Evolutionary conservation across 2,329 filamentous ascomycete genomes (phyloP).

Genomic region (Cladosporium sphaerospermum): DNA sequence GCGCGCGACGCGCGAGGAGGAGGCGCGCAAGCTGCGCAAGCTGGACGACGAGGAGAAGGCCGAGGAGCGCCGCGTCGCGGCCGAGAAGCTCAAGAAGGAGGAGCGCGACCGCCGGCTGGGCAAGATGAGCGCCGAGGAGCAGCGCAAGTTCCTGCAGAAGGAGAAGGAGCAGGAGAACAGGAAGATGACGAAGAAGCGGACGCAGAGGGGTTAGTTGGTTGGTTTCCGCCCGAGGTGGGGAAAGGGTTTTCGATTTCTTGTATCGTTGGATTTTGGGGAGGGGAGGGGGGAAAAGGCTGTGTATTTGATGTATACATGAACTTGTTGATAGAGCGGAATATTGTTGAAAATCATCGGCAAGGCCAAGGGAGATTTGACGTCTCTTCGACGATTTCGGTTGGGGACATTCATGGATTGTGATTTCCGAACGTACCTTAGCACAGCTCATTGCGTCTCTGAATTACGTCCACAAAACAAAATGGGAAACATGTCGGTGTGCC

Average conservation of each 20-base stretch:
- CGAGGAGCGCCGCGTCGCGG: conserved; percentile 50
- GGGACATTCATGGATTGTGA: no score
- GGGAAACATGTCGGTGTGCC: no score
- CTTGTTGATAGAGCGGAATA: no score
- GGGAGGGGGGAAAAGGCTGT: no score
- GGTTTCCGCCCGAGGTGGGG: background rate
- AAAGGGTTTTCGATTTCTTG: background rate
- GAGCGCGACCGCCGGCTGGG: conserved; percentile 67
- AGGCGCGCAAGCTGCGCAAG: conserved; percentile 72
- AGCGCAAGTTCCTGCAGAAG: conserved; percentile 60
- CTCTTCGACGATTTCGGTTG: no score
- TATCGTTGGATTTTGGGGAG: background rate
- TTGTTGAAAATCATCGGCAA: no score
- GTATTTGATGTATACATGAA: background rate
- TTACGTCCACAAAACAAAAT: no score
- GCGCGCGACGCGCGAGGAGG: conserved; percentile 69
- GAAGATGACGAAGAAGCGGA: conserved; percentile 59
- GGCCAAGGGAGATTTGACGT: no score
- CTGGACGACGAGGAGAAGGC: conserved; percentile 65
- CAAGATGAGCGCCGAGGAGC: conserved; percentile 56
- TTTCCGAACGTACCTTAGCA: no score
- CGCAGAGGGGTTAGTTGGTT: conserved; percentile 40
- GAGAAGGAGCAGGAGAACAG: conserved; percentile 70
- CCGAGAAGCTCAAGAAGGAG: conserved; percentile 67
- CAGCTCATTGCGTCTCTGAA: no score